Percentiles rank a stretch among this genome's conserved stretches.
phyloP scores from a whole-genome alignment of 495 filamentous ascomycete genomes.

The Hapsidospora chrysogenum region DNA sequence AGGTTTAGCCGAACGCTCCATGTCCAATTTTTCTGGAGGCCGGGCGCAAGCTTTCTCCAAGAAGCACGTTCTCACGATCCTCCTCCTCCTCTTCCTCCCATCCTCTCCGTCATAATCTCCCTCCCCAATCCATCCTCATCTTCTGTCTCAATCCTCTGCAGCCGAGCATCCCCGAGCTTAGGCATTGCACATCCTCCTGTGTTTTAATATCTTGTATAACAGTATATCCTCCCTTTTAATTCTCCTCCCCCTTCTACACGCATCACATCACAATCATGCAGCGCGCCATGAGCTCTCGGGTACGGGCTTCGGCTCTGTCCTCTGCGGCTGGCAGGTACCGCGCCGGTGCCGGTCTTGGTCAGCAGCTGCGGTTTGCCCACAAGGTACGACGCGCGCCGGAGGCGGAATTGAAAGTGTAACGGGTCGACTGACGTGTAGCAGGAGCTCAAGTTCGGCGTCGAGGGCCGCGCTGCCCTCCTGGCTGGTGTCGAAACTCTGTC shows the following conservation, averaged over 20 bases:
- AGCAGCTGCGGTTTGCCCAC: slow-evolving; percentile 85
- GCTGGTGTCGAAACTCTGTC: slow-evolving; percentile 93
- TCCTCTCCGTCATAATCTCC: too few species aligned
- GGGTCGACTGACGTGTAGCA: slow-evolving; percentile 16
- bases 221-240: neutral
- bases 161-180: too few species aligned
- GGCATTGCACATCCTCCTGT: neutral
- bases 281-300: slow-evolving; percentile 30
- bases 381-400: slow-evolving; percentile 45
- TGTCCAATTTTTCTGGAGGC: slow-evolving; percentile 5
- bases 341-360: slow-evolving; percentile 35
- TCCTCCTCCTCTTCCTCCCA: neutral
- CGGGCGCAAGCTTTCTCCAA: slow-evolving; percentile 1
- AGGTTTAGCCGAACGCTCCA: slow-evolving; percentile 4
- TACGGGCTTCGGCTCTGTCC: slow-evolving; percentile 53
- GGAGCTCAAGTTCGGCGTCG: slow-evolving; percentile 98
- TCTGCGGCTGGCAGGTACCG: slow-evolving; percentile 34
- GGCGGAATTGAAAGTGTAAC: neutral
- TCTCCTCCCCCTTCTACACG: slow-evolving; percentile 5
- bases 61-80: neutral
- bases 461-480: slow-evolving; percentile 75
- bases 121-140: neutral
- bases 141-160: too few species aligned
- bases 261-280: slow-evolving; percentile 19
- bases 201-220: neutral